Base-by-base conservation (phyloP, 148 eudicot genomes). In the Drosera capensis region DNA sequence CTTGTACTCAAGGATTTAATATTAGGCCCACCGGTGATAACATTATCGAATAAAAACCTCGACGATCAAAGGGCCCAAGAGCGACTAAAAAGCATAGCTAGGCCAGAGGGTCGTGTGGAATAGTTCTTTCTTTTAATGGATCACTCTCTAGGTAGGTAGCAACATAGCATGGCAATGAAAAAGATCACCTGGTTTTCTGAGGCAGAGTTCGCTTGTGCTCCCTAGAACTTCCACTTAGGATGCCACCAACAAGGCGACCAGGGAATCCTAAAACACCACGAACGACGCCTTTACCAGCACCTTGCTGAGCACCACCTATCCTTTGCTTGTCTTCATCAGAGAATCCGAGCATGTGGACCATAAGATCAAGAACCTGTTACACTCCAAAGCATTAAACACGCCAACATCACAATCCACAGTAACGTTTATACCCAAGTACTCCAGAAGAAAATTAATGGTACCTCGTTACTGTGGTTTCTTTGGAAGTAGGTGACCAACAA, bases 391-490 rank as follows among this genome's bases (percentile, higher is more conserved):
- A 46, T 30, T 31, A 50, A n/a, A n/a, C n/a, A n/a, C n/a, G n/a
- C n/a, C n/a, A n/a, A n/a, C n/a, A n/a, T n/a, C n/a, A n/a, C n/a
- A n/a, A n/a, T n/a, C n/a, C n/a, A n/a, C n/a, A n/a, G n/a, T n/a
- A n/a, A n/a, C n/a, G n/a, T n/a, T n/a, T n/a, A n/a, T n/a, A n/a
- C n/a, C n/a, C n/a, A n/a, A n/a, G n/a, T n/a, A n/a, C n/a, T n/a
- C n/a, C n/a, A n/a, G n/a, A n/a, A n/a, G n/a, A 19, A 21, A 38
- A 36, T 19, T 12, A 11, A 53, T 35, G 35, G 38, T 60, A 90
- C 99, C 99, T 90, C 99, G 78, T 66, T 90, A 57, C 93, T 90
- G 64, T 90, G 99, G 70, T 90, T 90, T 68, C 85, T 73, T 61
- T 90, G 95, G 60, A 90, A 90, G 68, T 90, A 90, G 11, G 99